A percentile compares a stretch with the other conserved stretches of the same genome.
Conservation (phyloP, 2,329 filamentous ascomycete genomes). For the Fusarium falciforme region DNA sequence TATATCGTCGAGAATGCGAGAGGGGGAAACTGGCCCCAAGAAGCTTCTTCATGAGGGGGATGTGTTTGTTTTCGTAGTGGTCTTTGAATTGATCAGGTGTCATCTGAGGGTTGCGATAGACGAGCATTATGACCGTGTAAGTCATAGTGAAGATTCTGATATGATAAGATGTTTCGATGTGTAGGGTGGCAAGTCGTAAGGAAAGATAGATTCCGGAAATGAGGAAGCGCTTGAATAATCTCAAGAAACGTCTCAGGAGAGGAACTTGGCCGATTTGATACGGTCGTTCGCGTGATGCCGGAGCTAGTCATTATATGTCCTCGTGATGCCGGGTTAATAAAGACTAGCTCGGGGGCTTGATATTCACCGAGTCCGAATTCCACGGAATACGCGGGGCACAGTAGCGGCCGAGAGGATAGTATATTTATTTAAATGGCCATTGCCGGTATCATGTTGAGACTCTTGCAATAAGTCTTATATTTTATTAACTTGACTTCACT, state of each 20-base stretch:
- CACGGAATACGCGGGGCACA: background rate
- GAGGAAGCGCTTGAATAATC: background rate
- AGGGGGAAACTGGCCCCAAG: background rate
- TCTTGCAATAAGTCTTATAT: background rate
- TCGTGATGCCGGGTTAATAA: background rate
- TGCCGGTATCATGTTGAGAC: background rate
- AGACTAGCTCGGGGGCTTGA: background rate
- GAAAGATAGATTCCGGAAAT: background rate
- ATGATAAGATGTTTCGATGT: background rate
- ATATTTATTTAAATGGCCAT: background rate
- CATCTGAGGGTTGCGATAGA: background rate
- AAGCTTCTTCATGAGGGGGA: background rate
- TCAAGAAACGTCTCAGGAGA: background rate
- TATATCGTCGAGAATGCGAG: background rate
- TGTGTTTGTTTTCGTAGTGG: slow-evolving; percentile 3
- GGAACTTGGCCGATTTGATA: background rate
- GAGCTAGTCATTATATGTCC: background rate
- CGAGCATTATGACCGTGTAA: background rate
- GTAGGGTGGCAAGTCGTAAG: background rate
- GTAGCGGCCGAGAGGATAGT: background rate
- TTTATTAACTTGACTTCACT: background rate
- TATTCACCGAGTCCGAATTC: background rate
- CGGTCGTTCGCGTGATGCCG: background rate
- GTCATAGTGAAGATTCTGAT: background rate
- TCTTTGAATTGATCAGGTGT: background rate